These are phyloP conservation scores for Xylaria sp. DNA, from an alignment of 2,329 filamentous ascomycete species.

Conservation along the genomic window DNA sequence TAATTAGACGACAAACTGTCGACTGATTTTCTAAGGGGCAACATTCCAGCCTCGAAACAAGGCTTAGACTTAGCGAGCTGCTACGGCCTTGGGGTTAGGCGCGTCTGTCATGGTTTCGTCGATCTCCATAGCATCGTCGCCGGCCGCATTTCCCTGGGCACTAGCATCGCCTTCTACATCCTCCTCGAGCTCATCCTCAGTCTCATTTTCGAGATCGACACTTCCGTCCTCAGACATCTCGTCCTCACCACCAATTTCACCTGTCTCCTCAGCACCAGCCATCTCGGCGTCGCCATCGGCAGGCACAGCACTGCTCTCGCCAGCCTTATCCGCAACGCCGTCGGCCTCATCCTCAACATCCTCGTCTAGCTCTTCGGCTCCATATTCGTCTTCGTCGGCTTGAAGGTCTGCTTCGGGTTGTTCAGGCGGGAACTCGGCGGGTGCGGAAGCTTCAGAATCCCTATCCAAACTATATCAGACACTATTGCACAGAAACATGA, in stretches of 20 bases:
- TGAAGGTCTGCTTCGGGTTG: slow-evolving; percentile 96
- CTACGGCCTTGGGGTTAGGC: slow-evolving; percentile 34
- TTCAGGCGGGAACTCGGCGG: slow-evolving; percentile 94
- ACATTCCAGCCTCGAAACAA: background rate
- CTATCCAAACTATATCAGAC: slow-evolving; percentile 51
- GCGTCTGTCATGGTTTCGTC: slow-evolving; percentile 41
- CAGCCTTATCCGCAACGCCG: slow-evolving; percentile 52
- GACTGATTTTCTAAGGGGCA: too few relatives aligned
- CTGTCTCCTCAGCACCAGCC: slow-evolving; percentile 60
- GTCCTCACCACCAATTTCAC: slow-evolving; percentile 63
- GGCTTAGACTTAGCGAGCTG: slow-evolving; percentile 32
- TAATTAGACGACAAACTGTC: background rate
- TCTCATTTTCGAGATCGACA: slow-evolving; percentile 75
- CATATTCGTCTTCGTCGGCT: slow-evolving; percentile 83
- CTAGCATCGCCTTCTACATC: slow-evolving; percentile 54
- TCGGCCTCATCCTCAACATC: slow-evolving; percentile 62
- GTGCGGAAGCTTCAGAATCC: slow-evolving; percentile 97
- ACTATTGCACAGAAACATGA: background rate
- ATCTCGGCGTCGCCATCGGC: slow-evolving; percentile 72
- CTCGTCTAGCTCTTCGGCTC: slow-evolving; percentile 83
- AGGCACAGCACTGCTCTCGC: slow-evolving; percentile 50
- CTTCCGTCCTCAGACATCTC: slow-evolving; percentile 70
- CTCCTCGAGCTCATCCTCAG: slow-evolving; percentile 68
- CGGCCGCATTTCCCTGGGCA: slow-evolving; percentile 38
- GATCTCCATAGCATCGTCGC: slow-evolving; percentile 51